Percentiles rank a stretch among this genome's conserved stretches.
Conservation (phyloP, 805 yeast species). For the Metschnikowia vanudenii region DNA sequence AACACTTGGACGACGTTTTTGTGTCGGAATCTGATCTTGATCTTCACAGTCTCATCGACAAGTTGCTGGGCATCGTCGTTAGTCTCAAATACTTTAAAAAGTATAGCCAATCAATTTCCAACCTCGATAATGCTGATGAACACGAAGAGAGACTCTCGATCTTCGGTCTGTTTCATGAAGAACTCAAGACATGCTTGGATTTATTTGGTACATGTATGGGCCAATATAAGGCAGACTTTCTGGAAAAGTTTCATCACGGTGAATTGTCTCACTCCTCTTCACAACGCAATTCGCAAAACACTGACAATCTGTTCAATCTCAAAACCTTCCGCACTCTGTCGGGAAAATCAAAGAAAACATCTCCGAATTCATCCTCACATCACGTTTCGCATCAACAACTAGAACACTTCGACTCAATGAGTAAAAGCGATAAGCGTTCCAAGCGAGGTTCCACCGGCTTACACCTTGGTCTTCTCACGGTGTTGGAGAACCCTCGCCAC, state of each 20-base stretch:
- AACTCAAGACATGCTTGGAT: slow-evolving; percentile 28
- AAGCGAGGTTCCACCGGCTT: slow-evolving; percentile 38
- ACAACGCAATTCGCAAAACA: slow-evolving; percentile 20
- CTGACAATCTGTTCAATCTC: slow-evolving; percentile 19
- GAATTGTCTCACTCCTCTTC: slow-evolving; percentile 19
- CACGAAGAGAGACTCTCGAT: slow-evolving; percentile 37
- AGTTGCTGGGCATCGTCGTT: slow-evolving; percentile 31
- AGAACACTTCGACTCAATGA: slow-evolving; percentile 3
- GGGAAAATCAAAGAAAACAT: slow-evolving; percentile 25
- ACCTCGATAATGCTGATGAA: slow-evolving; percentile 29
- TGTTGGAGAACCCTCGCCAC: slow-evolving; percentile 31
- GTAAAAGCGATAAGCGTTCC: slow-evolving; percentile 21
- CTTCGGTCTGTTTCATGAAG: slow-evolving; percentile 36
- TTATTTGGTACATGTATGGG: slow-evolving; percentile 29
- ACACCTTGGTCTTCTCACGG: slow-evolving; percentile 39
- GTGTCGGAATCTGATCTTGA: slow-evolving; percentile 16
- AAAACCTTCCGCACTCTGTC: slow-evolving; percentile 36
- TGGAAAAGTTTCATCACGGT: slow-evolving; percentile 1
- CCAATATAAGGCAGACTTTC: slow-evolving; percentile 23
- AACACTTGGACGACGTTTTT: slow-evolving; percentile 4
- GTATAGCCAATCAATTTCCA: slow-evolving; percentile 33
- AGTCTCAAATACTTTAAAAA: slow-evolving; percentile 39
- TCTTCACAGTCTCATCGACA: slow-evolving; percentile 28
- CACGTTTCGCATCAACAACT: background rate
- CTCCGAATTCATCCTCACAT: slow-evolving; percentile 15